A percentile compares a stretch with the other conserved stretches of the same genome.
Evolutionary conservation across 2,329 filamentous ascomycete species (phyloP).

Genomic region (Colletotrichum simmondsii): DNA sequence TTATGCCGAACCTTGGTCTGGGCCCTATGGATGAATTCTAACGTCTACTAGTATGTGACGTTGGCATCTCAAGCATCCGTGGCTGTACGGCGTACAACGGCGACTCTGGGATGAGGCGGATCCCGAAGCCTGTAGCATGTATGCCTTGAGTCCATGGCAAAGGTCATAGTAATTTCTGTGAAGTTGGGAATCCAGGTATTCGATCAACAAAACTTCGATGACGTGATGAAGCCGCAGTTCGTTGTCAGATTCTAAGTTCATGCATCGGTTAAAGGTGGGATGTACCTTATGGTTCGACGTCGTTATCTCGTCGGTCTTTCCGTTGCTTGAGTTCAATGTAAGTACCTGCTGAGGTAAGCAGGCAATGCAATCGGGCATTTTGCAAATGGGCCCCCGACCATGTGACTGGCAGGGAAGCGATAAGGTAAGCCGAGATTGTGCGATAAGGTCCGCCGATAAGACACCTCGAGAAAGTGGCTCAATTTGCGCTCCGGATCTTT

Average conservation of each 20-base stretch:
- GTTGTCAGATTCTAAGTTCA: conserved; percentile 15
- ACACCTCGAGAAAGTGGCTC: neutral
- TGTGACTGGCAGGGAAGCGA: neutral
- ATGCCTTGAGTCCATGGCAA: neutral
- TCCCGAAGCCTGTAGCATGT: neutral
- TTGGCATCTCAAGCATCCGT: neutral
- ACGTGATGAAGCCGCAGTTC: neutral
- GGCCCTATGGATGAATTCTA: neutral
- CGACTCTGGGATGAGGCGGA: neutral
- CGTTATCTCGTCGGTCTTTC: conserved; percentile 12
- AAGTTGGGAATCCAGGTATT: too few relatives aligned
- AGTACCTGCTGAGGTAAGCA: neutral
- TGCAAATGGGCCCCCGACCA: neutral
- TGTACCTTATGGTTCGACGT: conserved; percentile 4
- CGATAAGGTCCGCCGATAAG: conserved; percentile 17
- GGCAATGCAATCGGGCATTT: too few relatives aligned
- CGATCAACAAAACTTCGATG: neutral
- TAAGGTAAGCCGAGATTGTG: neutral
- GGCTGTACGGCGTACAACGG: neutral
- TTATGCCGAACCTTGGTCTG: neutral
- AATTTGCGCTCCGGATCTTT: neutral
- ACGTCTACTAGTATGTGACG: neutral
- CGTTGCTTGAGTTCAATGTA: neutral
- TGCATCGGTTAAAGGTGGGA: conserved; percentile 14
- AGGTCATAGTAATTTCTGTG: neutral